Percentiles rank a stretch among this genome's conserved stretches.
phyloP scores from a whole-genome alignment of 2,329 filamentous ascomycete genomes.

The Aspergillus glaucus region DNA sequence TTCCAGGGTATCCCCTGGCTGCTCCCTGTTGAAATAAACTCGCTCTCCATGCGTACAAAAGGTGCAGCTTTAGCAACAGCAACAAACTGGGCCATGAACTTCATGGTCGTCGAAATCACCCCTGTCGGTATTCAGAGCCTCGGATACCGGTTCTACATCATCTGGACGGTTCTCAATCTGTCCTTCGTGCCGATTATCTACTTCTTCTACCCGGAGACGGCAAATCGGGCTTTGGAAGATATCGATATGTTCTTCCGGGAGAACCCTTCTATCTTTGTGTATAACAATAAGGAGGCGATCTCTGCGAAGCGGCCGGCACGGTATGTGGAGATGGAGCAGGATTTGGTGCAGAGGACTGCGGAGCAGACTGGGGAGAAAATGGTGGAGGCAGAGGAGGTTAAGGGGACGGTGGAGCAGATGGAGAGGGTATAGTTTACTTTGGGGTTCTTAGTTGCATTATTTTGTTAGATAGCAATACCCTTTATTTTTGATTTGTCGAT shows the following conservation, averaged over 20 bases:
- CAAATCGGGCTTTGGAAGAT: constrained; percentile 24
- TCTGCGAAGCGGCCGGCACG: constrained; percentile 2
- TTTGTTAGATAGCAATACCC: too few relatives aligned
- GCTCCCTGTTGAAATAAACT: constrained; percentile 30
- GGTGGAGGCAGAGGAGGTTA: background rate
- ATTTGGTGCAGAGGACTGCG: constrained; percentile 1
- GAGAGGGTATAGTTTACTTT: background rate
- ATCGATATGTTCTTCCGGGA: constrained; percentile 26
- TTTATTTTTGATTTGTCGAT: background rate
- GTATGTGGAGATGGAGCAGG: constrained; percentile 9
- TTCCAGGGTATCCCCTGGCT: constrained; percentile 36
- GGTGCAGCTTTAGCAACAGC: constrained; percentile 25
- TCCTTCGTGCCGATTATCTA: constrained; percentile 24
- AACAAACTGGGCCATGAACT: constrained; percentile 28
- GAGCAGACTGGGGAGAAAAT: background rate
- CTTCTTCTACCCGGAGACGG: constrained; percentile 28
- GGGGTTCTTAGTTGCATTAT: background rate
- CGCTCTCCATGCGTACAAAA: constrained; percentile 29
- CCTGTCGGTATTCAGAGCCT: constrained; percentile 26
- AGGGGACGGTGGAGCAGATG: background rate
- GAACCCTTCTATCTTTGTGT: constrained; percentile 7
- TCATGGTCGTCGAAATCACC: constrained; percentile 29
- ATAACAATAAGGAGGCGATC: constrained; percentile 5
- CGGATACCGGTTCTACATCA: constrained; percentile 26
- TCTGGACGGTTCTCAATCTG: constrained; percentile 22